Base-by-base conservation (phyloP, 192 early-diverging fungal species). In the Mortierella alpina region DNA sequence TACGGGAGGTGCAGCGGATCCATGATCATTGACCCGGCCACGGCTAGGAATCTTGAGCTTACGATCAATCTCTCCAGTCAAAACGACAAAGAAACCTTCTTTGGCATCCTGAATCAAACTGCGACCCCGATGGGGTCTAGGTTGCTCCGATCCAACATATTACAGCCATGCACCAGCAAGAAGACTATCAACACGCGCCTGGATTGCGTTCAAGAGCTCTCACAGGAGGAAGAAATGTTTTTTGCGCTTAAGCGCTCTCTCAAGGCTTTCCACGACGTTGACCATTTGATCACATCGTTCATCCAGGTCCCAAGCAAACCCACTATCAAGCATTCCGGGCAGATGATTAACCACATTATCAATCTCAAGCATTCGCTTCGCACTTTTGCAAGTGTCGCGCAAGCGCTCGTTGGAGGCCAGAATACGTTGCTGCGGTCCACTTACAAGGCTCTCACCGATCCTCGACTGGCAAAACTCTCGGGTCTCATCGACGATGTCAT, bases 81-180 rank as follows among this genome's bases (percentile, higher is more conserved):
- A 20, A 77, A 85, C 22, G 86, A 75, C 40, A 85, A 77, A 22
- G 71, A 90, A 7, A 86, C 88, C 0, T 73, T 94, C 2, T 91
- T 86, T 70, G 91, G 91, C 40, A 68, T 90, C 1, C 59, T 94
- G 15, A 88, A 91, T 66, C 72, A 87, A 23, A 92, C 92, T 0
- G 47, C 65, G 6, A 94, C 93, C 4, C 70, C 87, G 2, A 94
- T 94, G 93, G 93, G 93, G 44, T 79, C 88, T 15, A 87, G 94
- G 5, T 70, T 96, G 17, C 84, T 97, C 40, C 88, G 92, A 6
- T 86, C 88, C 44, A 95, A 89, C 76, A 92, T 96, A 12, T 61
- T 97, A 17, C 94, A 96, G 73, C 96, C 95, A 15, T 64, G 76
- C 4, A 88, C 54, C 14, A 83, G 90, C 65, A 44, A 84, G 47